Base-by-base conservation (phyloP, 768 basidiomycete genomes). In the Trametes maxima region DNA sequence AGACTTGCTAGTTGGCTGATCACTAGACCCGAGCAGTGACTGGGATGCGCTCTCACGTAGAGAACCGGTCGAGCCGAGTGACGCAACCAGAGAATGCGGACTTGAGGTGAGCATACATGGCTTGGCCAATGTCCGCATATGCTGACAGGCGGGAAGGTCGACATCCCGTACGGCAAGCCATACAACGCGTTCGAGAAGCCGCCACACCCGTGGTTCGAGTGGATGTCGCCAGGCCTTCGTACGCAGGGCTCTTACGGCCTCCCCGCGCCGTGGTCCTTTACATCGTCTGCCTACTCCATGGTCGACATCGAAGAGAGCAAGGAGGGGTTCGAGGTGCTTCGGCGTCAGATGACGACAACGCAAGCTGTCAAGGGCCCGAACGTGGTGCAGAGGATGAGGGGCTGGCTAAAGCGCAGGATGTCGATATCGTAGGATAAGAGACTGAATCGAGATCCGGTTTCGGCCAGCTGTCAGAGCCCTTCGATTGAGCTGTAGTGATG, bases 201-300 rank as follows among this genome's bases (percentile, higher is more conserved):
- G 19, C 55, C 59, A 1, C 59, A 60, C 22, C 49, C 54, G 16
- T 64, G 63, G 63, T 64, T 64, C 40, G 59, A 64, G 16, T 64
- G 63, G 63, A 36, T 37, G 12, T 64, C 63, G 11, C 55, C 59
- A 0, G 39, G 22, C 33, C 46, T 64, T 1, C 49, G 56, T 3
- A 16, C 5, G 10, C 43, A 39, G 2, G 11, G 13, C 6, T 53
- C 62, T 12, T 44, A 22, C 52, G 47, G 43, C 2, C 17, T 42
- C 22, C 21, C 46, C 25, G 45, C n/a, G 2, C 25, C 19, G 2
- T 59, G 52, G 57, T 63, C 57, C 33, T 43, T 42, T 2, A 12
- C 45, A 14, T 58, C 57, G 14, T 49, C 56, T 3, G 43, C 49
- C 21, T 63, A 57, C 25, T 51, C 54, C 16, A 51, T 57, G 43